Evolutionary conservation across 1,284 basidiomycete species (phyloP).

Genomic region (Tilletia setariae): DNA sequence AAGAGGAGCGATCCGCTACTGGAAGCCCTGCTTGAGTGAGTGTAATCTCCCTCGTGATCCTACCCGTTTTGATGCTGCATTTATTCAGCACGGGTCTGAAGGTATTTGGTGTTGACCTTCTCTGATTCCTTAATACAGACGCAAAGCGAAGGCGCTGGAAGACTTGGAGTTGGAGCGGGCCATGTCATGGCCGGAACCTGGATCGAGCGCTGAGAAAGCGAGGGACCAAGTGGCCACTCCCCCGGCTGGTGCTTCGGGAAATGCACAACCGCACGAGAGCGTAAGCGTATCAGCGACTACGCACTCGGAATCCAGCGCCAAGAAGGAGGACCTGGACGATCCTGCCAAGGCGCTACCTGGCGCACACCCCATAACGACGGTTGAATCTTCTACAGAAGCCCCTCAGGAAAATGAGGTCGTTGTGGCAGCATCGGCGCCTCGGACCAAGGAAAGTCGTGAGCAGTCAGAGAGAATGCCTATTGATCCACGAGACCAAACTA

Average conservation of each 20-base stretch:
- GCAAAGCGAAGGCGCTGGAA: not conserved
- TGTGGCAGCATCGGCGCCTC: too few species aligned
- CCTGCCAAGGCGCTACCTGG: too few species aligned
- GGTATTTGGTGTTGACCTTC: not conserved
- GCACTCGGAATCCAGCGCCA: not conserved
- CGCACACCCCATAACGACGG: too few species aligned
- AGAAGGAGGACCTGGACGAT: not conserved
- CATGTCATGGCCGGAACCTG: slow-evolving; percentile 2
- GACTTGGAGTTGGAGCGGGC: slow-evolving; percentile 1
- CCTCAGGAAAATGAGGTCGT: too few species aligned
- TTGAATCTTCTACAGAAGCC: too few species aligned
- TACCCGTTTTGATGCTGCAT: not conserved
- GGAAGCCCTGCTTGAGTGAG: not conserved
- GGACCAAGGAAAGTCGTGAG: too few species aligned
- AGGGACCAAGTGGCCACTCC: not conserved
- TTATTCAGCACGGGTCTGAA: not conserved
- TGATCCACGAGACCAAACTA: too few species aligned
- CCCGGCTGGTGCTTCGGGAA: not conserved
- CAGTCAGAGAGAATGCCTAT: too few species aligned
- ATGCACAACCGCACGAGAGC: not conserved
- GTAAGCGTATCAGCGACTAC: not conserved
- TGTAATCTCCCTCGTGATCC: not conserved
- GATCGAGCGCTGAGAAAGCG: not conserved
- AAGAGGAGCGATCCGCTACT: not conserved
- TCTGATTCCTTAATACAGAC: not conserved